Conservation (phyloP, 2,329 filamentous ascomycete genomes). For the Stachybotrys chartarum region DNA sequence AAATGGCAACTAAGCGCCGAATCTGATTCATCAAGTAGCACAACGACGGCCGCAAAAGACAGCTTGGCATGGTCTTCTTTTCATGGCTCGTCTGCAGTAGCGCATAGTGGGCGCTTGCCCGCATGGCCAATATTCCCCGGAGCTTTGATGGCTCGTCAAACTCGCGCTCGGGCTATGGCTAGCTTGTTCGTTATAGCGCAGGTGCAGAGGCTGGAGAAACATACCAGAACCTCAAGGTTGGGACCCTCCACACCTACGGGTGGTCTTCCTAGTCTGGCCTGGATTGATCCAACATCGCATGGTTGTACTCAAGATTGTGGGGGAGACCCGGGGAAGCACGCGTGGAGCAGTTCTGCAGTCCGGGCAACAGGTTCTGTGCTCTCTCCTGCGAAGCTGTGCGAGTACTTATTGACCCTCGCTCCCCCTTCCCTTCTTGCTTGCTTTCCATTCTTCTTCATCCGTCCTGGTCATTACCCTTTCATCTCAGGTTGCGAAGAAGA, state of each 20-base stretch:
- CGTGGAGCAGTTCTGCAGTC: not conserved
- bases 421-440: not conserved
- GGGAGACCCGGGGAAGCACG: not conserved
- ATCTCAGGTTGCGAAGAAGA: not conserved
- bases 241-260: not conserved
- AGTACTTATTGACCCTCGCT: not conserved
- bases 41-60: not conserved
- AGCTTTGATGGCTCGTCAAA: not conserved
- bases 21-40: not conserved
- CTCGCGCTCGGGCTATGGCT: not conserved
- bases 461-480: conserved; percentile 6
- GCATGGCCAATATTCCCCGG: not conserved
- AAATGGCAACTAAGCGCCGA: too few relatives aligned
- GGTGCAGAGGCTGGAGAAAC: not conserved
- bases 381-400: not conserved
- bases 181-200: not conserved
- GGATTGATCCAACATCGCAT: not conserved
- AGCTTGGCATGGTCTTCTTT: not conserved
- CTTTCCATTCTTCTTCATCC: not conserved
- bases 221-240: not conserved
- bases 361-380: not conserved
- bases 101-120: not conserved
- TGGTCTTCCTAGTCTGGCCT: not conserved
- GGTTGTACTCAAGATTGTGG: not conserved
- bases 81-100: not conserved